These are phyloP conservation scores for Magnolia kwangsiensis DNA, from an alignment of 164 flowering plant genomes.

Conservation along the genomic window DNA sequence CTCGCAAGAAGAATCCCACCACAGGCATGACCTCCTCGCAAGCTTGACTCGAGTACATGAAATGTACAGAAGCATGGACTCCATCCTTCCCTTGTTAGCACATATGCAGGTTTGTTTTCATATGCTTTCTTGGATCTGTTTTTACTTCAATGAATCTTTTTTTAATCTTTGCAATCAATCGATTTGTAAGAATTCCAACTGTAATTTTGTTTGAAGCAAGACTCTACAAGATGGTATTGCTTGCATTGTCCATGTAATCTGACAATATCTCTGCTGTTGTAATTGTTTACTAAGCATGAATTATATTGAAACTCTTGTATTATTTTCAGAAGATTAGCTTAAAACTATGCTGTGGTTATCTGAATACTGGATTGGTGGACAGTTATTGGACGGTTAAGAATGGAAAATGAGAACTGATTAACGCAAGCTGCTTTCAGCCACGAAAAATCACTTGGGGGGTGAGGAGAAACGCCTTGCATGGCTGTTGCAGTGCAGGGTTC, in stretches of 20 bases:
- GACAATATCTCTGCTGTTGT: too few species aligned
- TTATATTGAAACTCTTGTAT: neutral
- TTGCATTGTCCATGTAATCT: neutral
- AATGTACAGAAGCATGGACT: neutral
- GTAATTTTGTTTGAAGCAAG: slow-evolving; percentile 6
- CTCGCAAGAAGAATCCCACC: slow-evolving; percentile 7
- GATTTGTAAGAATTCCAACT: neutral
- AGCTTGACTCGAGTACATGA: neutral
- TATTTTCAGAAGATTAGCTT: neutral
- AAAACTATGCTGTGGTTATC: too few species aligned
- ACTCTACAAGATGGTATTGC: neutral
- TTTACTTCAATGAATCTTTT: neutral
- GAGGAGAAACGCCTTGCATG: too few species aligned
- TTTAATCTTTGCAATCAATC: neutral
- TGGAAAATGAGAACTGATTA: too few species aligned
- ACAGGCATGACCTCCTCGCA: slow-evolving; percentile 2
- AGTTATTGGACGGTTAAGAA: too few species aligned
- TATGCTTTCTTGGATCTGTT: neutral
- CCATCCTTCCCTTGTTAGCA: too few species aligned
- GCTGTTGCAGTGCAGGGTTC: too few species aligned
- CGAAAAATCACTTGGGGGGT: too few species aligned
- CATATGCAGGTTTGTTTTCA: neutral
- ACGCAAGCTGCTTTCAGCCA: too few species aligned
- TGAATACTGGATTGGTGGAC: too few species aligned
- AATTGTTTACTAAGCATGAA: too few species aligned